These are phyloP conservation scores for Boletellus ananas DNA, from an alignment of 768 basidiomycete genomes.

Conservation along the genomic window DNA sequence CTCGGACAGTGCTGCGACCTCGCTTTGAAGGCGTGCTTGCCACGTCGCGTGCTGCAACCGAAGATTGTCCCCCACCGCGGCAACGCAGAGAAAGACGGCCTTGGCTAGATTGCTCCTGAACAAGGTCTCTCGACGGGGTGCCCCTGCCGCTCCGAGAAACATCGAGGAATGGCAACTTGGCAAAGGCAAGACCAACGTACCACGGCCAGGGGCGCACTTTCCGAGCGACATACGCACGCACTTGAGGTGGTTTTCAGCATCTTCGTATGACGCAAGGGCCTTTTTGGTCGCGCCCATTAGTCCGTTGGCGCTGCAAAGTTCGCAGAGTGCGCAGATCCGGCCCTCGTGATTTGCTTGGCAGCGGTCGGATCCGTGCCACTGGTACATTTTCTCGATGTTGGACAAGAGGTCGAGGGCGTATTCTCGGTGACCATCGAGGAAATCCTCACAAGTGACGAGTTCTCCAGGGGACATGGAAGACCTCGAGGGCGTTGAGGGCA, in stretches of 20 bases:
- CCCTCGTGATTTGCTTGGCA: slow-evolving; percentile 1
- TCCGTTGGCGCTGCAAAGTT: slow-evolving; percentile 5
- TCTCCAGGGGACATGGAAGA: slow-evolving; percentile 12
- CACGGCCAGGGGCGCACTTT: background rate
- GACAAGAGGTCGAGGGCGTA: slow-evolving; percentile 11
- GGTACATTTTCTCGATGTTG: slow-evolving; percentile 1
- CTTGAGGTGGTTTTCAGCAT: slow-evolving; percentile 6
- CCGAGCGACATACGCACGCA: slow-evolving; percentile 4
- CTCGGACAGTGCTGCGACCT: background rate
- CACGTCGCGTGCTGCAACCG: slow-evolving; percentile 11
- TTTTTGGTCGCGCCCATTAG: slow-evolving; percentile 5
- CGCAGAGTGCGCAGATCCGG: slow-evolving; percentile 10
- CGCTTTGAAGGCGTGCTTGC: slow-evolving; percentile 10
- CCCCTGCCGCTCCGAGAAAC: background rate
- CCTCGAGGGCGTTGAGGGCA: background rate
- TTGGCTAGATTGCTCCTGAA: slow-evolving; percentile 12
- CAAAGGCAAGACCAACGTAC: background rate
- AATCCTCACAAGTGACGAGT: slow-evolving; percentile 11
- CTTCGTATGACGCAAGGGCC: slow-evolving; percentile 6
- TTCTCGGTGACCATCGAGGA: slow-evolving; percentile 9
- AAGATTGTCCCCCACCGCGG: slow-evolving; percentile 13
- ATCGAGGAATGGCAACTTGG: background rate
- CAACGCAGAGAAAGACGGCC: slow-evolving; percentile 1
- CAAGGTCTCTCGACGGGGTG: background rate
- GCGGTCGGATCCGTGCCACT: background rate